Percentiles rank a stretch among this genome's conserved stretches.
phyloP scores from a whole-genome alignment of 768 basidiomycete species.

The Lyophyllum atratum region DNA sequence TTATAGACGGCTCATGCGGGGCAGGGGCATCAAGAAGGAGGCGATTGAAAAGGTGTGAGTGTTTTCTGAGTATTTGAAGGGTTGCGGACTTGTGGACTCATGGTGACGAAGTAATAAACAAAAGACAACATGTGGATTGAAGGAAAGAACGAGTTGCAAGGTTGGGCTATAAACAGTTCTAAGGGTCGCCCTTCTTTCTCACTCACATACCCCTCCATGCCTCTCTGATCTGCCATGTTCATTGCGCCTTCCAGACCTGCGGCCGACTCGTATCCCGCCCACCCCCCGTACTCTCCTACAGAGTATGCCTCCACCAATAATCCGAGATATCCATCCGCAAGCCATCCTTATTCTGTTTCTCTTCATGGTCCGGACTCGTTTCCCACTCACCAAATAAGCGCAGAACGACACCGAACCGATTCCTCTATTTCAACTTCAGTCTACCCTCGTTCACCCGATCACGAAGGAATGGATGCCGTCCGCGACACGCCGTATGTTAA shows the following conservation, averaged over 20 bases:
- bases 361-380: slow-evolving; percentile 5
- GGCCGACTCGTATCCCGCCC: slow-evolving; percentile 1
- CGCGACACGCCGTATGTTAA: not conserved
- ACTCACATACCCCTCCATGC: not conserved
- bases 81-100: not conserved
- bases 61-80: not conserved
- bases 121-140: slow-evolving; percentile 14
- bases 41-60: not conserved
- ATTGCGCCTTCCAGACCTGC: slow-evolving; percentile 5
- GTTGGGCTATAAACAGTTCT: too few species aligned
- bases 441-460: slow-evolving; percentile 5
- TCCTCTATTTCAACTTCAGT: not conserved
- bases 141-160: not conserved
- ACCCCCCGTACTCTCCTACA: slow-evolving; percentile 3
- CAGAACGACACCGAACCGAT: slow-evolving; percentile 1
- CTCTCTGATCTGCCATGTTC: slow-evolving; percentile 11
- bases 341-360: slow-evolving; percentile 2
- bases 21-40: slow-evolving; percentile 4
- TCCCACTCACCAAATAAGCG: slow-evolving; percentile 4
- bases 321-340: not conserved
- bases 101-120: slow-evolving; percentile 15
- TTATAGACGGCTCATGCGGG: not conserved
- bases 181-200: not conserved
- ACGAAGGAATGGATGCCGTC: not conserved
- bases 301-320: not conserved